Evolutionary conservation across 2,329 filamentous ascomycete genomes (phyloP).

Genomic region (Chrysosphaeria jannelii): DNA sequence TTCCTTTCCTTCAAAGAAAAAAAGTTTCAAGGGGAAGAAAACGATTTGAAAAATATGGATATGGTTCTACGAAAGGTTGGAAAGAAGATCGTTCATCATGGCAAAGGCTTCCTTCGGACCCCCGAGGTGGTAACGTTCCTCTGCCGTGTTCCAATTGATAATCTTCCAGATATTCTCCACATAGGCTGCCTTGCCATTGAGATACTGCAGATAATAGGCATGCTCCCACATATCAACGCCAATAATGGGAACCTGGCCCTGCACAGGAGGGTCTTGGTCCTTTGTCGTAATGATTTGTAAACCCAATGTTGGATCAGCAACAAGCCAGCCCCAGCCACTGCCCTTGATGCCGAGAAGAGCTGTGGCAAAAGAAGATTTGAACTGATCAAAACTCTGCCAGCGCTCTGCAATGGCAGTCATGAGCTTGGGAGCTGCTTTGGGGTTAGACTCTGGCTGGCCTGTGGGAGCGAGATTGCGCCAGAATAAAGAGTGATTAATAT

Average conservation of each 20-base stretch:
- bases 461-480: conserved; percentile 41
- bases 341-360: conserved; percentile 45
- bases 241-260: conserved; percentile 34
- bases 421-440: conserved; percentile 13
- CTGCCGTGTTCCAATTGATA: conserved; percentile 46
- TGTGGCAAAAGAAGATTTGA: conserved; percentile 33
- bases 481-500: conserved; percentile 37
- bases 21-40: too few species aligned
- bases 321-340: conserved; percentile 70
- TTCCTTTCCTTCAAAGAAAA: too few species aligned
- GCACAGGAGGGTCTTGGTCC: conserved; percentile 51
- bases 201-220: conserved; percentile 54
- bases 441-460: conserved; percentile 20
- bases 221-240: conserved; percentile 87
- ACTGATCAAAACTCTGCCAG: conserved; percentile 38
- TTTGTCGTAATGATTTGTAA: conserved; percentile 54
- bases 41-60: too few species aligned
- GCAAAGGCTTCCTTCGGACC: too few species aligned
- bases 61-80: too few species aligned
- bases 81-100: too few species aligned
- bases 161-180: conserved; percentile 51
- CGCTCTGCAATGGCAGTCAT: conserved; percentile 26
- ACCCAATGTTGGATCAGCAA: conserved; percentile 26
- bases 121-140: conserved; percentile 33
- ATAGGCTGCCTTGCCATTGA: conserved; percentile 47